Conservation (phyloP, 1,139 yeast species). For the Taphrina communis region DNA sequence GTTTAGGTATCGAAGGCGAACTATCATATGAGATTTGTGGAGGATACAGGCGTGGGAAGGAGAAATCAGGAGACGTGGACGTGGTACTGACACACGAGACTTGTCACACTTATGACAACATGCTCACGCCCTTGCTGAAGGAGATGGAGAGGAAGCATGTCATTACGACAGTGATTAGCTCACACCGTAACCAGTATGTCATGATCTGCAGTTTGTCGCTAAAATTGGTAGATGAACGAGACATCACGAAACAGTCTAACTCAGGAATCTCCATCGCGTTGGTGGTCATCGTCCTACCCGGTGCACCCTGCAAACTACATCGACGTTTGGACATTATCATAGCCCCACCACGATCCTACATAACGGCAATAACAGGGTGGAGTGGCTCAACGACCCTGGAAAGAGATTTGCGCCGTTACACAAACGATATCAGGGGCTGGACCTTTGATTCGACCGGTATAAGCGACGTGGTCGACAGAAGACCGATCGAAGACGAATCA, state of each 20-base stretch:
- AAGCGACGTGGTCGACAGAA: constrained; percentile 29
- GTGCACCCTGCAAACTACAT: constrained; percentile 16
- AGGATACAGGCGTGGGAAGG: constrained; percentile 45
- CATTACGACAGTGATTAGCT: constrained; percentile 15
- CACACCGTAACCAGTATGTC: constrained; percentile 4
- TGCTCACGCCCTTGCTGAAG: constrained; percentile 16
- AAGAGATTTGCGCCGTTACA: constrained; percentile 44
- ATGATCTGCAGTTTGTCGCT: neutral
- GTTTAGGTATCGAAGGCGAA: constrained; percentile 3
- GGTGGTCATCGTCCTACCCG: constrained; percentile 10
- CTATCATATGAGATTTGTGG: constrained; percentile 43
- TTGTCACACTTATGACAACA: neutral
- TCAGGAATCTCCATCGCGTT: constrained; percentile 26
- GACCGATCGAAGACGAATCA: constrained; percentile 31
- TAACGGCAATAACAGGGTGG: constrained; percentile 47
- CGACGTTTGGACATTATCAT: constrained; percentile 46
- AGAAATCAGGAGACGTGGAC: constrained; percentile 44
- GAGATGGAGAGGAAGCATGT: constrained; percentile 7
- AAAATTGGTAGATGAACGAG: constrained; percentile 22
- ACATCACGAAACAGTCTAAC: constrained; percentile 1
- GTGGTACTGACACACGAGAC: constrained; percentile 40
- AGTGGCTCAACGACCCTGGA: constrained; percentile 47
- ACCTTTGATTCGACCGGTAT: constrained; percentile 44
- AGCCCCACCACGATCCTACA: constrained; percentile 43
- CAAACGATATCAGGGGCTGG: constrained; percentile 31